These are phyloP conservation scores for Naganishia liquefaciens DNA, from an alignment of 1,284 basidiomycete genomes.

Conservation along the genomic window DNA sequence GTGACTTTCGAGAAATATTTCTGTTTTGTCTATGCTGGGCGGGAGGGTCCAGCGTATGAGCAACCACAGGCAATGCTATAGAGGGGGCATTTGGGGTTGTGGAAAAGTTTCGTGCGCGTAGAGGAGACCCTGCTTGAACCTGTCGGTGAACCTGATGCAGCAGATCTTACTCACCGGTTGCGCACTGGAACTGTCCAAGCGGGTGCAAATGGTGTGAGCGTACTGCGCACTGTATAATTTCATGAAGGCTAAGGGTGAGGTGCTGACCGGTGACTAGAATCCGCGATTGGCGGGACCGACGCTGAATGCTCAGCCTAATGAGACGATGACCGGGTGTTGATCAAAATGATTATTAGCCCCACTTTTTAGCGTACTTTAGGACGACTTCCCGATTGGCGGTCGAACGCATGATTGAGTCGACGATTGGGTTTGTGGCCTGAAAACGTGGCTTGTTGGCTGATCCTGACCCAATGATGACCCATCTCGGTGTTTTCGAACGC, in stretches of 20 bases:
- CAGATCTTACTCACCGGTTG: conserved; percentile 15
- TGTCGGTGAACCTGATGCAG: background rate
- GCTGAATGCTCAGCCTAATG: too few species aligned
- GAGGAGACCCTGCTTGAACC: too few species aligned
- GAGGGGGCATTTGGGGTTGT: conserved; percentile 13
- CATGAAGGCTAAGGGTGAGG: background rate
- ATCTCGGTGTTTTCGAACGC: too few species aligned
- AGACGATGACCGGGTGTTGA: too few species aligned
- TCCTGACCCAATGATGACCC: too few species aligned
- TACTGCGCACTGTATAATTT: conserved; percentile 12
- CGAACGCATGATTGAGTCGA: too few species aligned
- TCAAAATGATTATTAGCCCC: too few species aligned
- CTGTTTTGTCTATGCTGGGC: conserved; percentile 16
- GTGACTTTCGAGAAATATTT: background rate
- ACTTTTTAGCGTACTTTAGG: too few species aligned
- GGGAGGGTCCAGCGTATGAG: conserved; percentile 25
- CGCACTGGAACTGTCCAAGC: background rate
- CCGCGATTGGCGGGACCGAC: too few species aligned
- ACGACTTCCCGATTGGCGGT: too few species aligned
- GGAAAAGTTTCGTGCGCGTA: background rate
- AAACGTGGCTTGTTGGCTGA: too few species aligned
- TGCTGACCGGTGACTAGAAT: background rate
- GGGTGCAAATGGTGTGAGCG: conserved; percentile 3
- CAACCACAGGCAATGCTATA: conserved; percentile 1
- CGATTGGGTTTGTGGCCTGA: too few species aligned